A percentile compares a stretch with the other conserved stretches of the same genome.
Conservation (phyloP, 2,329 filamentous ascomycete species). For the Verticillium alfalfae region DNA sequence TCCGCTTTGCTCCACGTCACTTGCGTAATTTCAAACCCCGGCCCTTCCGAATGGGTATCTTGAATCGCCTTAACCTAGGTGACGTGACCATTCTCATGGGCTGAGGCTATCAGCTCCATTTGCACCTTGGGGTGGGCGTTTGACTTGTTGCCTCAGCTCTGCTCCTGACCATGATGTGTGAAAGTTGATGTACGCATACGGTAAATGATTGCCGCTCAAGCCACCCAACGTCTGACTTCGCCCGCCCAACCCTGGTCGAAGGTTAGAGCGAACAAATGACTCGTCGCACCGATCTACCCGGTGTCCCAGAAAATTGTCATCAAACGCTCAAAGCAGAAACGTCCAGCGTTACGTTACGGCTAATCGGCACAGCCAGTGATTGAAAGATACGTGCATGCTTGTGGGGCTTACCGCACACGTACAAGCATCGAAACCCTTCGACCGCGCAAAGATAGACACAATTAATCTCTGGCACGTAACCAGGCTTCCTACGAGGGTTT, state of each 20-base stretch:
- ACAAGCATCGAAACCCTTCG: background rate
- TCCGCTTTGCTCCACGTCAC: background rate
- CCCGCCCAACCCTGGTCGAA: background rate
- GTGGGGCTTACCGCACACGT: background rate
- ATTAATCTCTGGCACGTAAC: background rate
- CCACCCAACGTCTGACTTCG: background rate
- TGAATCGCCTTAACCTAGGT: background rate
- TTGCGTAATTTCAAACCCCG: background rate
- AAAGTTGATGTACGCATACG: background rate
- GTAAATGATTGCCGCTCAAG: background rate
- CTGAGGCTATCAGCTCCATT: background rate
- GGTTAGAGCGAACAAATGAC: background rate
- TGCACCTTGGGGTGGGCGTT: background rate
- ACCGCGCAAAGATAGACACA: background rate
- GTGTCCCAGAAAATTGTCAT: background rate
- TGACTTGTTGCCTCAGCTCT: background rate
- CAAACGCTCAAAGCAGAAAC: background rate
- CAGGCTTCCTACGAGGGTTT: background rate
- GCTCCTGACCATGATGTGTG: background rate
- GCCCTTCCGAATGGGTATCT: background rate
- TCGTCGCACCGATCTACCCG: slow-evolving; percentile 1
- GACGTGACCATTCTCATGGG: background rate
- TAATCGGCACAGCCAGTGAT: background rate
- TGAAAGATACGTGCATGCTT: background rate
- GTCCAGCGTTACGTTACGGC: background rate